Evolutionary conservation across 176 grass and related monocot genomes (phyloP).

Genomic region (Ampelocalamus luodianensis): DNA sequence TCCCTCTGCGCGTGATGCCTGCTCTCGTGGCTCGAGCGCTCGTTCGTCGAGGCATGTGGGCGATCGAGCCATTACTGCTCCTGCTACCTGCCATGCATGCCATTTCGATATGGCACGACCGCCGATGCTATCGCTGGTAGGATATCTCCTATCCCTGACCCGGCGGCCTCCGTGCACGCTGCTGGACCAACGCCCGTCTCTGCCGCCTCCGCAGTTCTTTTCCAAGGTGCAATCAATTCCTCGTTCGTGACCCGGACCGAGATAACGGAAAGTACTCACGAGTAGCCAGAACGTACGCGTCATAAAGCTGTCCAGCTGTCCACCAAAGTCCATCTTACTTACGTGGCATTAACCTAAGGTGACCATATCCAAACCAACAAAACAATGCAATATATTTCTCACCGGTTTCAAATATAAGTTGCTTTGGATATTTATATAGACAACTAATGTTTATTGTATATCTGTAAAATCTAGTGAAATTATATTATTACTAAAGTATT

Average conservation of each 20-base stretch:
- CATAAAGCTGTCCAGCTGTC: not conserved
- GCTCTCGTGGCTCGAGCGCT: conserved; percentile 5
- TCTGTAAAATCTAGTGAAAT: too few relatives aligned
- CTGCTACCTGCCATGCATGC: conserved; percentile 8
- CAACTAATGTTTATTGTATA: too few relatives aligned
- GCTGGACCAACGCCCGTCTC: conserved; percentile 33
- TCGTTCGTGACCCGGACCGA: conserved; percentile 33
- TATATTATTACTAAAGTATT: too few relatives aligned
- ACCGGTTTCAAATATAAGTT: too few relatives aligned
- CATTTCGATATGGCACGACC: not conserved
- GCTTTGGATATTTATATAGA: too few relatives aligned
- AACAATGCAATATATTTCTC: too few relatives aligned
- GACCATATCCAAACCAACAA: not conserved
- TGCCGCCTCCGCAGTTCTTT: conserved; percentile 11
- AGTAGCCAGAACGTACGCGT: not conserved
- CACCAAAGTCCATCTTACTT: not conserved
- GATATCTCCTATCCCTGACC: not conserved
- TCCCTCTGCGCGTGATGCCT: not conserved
- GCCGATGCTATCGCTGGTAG: not conserved
- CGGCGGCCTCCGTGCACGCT: not conserved
- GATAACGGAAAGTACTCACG: conserved; percentile 48
- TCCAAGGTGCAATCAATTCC: conserved; percentile 30
- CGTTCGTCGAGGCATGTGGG: conserved; percentile 27
- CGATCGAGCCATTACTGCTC: not conserved
- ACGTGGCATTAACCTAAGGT: not conserved